These are phyloP conservation scores for Geranium incanum DNA, from an alignment of 441 rosid genomes.

Conservation along the genomic window DNA sequence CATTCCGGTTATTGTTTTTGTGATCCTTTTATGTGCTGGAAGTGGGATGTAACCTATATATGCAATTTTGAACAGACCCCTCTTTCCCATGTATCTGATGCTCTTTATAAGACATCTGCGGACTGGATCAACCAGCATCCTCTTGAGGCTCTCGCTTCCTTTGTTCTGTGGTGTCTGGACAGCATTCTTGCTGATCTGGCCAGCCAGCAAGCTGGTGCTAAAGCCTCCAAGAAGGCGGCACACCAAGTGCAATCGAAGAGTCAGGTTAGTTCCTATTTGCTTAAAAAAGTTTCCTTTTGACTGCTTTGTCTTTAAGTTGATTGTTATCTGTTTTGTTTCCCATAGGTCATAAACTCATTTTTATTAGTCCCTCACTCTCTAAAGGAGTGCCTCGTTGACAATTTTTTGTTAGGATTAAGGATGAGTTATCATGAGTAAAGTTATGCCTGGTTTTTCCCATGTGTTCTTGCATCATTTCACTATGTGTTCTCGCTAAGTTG, in stretches of 20 bases:
- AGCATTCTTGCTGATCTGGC: slow-evolving; percentile 21
- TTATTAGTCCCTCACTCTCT: too few relatives aligned
- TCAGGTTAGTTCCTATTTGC: neutral
- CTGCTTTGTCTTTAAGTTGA: neutral
- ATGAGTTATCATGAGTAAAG: too few relatives aligned
- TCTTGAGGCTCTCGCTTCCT: slow-evolving; percentile 17
- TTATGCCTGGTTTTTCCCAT: too few relatives aligned
- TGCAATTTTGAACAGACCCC: slow-evolving; percentile 8
- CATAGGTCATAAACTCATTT: neutral
- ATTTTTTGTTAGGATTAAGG: too few relatives aligned
- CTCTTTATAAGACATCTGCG: slow-evolving; percentile 10
- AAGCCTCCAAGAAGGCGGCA: neutral
- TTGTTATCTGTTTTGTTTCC: neutral
- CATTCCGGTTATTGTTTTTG: neutral
- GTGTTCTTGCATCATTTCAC: too few relatives aligned
- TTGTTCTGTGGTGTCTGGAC: slow-evolving; percentile 19
- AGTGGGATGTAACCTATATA: neutral
- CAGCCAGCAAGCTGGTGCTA: slow-evolving; percentile 13
- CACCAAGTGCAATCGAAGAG: neutral
- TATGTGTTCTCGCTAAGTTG: too few relatives aligned
- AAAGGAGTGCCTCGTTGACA: too few relatives aligned
- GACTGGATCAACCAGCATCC: slow-evolving; percentile 19
- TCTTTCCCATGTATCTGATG: slow-evolving; percentile 17
- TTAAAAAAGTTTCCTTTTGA: neutral
- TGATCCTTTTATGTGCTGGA: neutral